A percentile compares a stretch with the other conserved stretches of the same genome.
phyloP scores from a whole-genome alignment of 2,329 filamentous ascomycete species.

The Mollisiaceae sp. region DNA sequence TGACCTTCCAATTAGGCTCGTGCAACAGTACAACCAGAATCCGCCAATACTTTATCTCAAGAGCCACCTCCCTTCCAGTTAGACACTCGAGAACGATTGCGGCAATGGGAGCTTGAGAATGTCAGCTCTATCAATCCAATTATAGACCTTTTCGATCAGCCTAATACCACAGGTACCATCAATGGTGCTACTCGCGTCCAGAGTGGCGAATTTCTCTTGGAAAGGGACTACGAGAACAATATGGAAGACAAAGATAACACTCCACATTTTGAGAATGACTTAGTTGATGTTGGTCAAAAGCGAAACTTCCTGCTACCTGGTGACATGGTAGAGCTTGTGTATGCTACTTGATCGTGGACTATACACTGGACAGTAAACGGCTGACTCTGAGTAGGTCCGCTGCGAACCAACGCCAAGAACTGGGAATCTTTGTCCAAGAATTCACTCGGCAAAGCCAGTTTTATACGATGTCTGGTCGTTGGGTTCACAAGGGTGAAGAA shows the following conservation, averaged over 20 bases:
- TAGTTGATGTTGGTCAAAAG: conserved; percentile 49
- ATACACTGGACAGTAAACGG: not conserved
- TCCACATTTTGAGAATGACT: conserved; percentile 48
- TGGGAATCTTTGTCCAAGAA: conserved; percentile 55
- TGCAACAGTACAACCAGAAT: conserved; percentile 13
- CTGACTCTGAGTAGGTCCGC: conserved; percentile 29
- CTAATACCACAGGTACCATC: conserved; percentile 15
- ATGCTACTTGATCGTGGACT: conserved; percentile 16
- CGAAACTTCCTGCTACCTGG: conserved; percentile 42
- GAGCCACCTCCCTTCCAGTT: conserved; percentile 13
- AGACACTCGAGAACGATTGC: conserved; percentile 44
- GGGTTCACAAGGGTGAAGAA: conserved; percentile 46
- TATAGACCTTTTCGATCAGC: conserved; percentile 3
- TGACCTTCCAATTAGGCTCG: conserved; percentile 10
- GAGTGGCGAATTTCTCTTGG: conserved; percentile 23
- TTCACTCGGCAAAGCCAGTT: conserved; percentile 50
- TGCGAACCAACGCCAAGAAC: conserved; percentile 36
- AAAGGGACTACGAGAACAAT: conserved; percentile 36
- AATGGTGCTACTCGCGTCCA: conserved; percentile 22
- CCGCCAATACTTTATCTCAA: conserved; percentile 5
- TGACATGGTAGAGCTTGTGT: conserved; percentile 43
- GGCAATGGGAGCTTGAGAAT: conserved; percentile 51
- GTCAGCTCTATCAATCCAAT: conserved; percentile 22
- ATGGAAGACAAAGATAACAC: conserved; percentile 39
- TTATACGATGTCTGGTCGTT: conserved; percentile 55